Evolutionary conservation across 805 yeast genomes (phyloP).

Genomic region (Cyberlindnera bimundalis): DNA sequence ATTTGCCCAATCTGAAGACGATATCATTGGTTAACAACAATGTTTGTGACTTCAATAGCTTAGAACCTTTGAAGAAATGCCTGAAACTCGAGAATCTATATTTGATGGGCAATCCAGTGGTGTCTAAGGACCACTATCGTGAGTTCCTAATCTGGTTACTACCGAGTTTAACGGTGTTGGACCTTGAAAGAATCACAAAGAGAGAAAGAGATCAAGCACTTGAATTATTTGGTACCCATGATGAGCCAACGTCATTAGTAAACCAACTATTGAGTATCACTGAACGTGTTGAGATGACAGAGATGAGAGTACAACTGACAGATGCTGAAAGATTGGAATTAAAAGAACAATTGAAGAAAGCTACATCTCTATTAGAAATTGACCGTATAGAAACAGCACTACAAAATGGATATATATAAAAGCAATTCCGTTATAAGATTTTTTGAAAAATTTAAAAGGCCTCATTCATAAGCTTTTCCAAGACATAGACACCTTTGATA

Average conservation of each 20-base stretch:
- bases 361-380: slow-evolving; percentile 72
- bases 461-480: slow-evolving; percentile 21
- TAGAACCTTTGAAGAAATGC: slow-evolving; percentile 39
- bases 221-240: slow-evolving; percentile 39
- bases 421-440: no score
- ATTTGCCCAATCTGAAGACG: slow-evolving; percentile 46
- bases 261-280: slow-evolving; percentile 3
- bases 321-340: slow-evolving; percentile 51
- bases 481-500: slow-evolving; percentile 21
- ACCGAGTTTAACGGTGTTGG: slow-evolving; percentile 64
- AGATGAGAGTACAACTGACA: slow-evolving; percentile 39
- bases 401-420: slow-evolving; percentile 33
- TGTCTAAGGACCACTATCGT: slow-evolving; percentile 52
- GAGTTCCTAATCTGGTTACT: slow-evolving; percentile 53
- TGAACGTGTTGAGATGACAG: slow-evolving; percentile 1
- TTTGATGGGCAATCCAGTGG: slow-evolving; percentile 57
- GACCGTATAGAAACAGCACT: slow-evolving; percentile 61
- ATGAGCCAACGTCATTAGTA: slow-evolving; percentile 12
- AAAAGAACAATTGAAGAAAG: slow-evolving; percentile 51
- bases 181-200: slow-evolving; percentile 59
- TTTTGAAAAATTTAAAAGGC: no score
- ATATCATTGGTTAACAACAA: slow-evolving; percentile 52
- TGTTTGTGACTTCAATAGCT: slow-evolving; percentile 41
- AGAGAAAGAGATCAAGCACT: slow-evolving; percentile 47
- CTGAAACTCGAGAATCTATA: slow-evolving; percentile 44